Conservation (phyloP, 78 protist species). For the Capsaspora owczarzaki region DNA sequence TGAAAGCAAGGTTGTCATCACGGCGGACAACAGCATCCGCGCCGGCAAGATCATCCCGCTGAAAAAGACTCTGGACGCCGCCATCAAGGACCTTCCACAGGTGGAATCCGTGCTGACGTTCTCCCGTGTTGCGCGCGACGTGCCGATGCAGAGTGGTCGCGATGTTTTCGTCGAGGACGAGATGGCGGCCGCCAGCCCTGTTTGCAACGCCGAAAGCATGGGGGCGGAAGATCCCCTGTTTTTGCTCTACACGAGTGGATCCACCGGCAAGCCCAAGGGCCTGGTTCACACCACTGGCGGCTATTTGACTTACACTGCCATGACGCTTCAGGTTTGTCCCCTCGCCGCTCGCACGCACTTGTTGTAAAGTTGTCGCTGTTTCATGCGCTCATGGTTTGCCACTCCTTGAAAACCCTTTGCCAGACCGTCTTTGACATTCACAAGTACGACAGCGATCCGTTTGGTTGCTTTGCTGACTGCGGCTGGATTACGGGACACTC, state of each 20-base stretch:
- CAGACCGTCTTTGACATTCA: conserved; percentile 85
- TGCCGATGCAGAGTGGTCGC: conserved; percentile 5
- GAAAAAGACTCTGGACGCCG: conserved; percentile 23
- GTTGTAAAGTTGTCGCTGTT: no score
- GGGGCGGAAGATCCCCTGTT: conserved; percentile 87
- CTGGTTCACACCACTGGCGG: conserved; percentile 34
- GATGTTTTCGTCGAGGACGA: conserved; percentile 3
- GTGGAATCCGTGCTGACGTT: conserved; percentile 15
- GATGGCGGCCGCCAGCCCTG: conserved; percentile 3
- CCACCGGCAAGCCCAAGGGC: conserved; percentile 8
- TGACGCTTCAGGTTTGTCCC: conserved; percentile 31
- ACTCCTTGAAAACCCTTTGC: no score
- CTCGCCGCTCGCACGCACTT: neutral
- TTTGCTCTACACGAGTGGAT: conserved; percentile 89
- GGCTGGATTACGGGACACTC: conserved; percentile 92
- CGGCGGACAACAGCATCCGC: conserved; percentile 57
- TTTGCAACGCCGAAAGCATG: conserved; percentile 56
- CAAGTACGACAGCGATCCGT: conserved; percentile 74
- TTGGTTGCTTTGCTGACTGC: conserved; percentile 87
- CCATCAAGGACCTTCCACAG: neutral
- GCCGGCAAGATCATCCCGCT: conserved; percentile 23
- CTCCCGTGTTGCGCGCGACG: conserved; percentile 11
- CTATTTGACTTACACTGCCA: conserved; percentile 76
- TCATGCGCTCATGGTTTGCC: no score
- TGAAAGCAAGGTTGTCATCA: conserved; percentile 26